Conservation (phyloP, 768 basidiomycete species). For the Auriscalpium microsporum region DNA sequence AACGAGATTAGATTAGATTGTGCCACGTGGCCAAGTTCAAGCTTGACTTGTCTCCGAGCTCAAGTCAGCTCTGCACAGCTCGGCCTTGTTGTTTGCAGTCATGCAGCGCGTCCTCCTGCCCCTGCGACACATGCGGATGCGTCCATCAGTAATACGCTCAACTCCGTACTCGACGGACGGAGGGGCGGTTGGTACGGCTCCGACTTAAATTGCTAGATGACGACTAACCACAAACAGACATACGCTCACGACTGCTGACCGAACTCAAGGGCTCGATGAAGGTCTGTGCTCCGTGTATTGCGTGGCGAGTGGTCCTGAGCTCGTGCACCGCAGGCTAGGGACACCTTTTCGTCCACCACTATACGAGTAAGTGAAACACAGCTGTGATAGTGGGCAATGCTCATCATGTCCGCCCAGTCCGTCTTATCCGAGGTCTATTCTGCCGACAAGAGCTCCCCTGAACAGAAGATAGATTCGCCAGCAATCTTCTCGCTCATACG, state of each 20-base stretch:
- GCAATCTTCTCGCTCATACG: slow-evolving; percentile 45
- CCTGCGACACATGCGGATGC: too few relatives aligned
- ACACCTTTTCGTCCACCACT: slow-evolving; percentile 47
- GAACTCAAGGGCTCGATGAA: slow-evolving; percentile 65
- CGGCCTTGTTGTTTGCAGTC: too few relatives aligned
- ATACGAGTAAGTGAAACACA: slow-evolving; percentile 30
- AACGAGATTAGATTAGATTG: too few relatives aligned
- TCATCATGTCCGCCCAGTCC: slow-evolving; percentile 33
- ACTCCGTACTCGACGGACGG: too few relatives aligned
- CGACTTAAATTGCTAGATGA: not conserved
- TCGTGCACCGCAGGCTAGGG: slow-evolving; percentile 37
- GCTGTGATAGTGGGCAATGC: not conserved
- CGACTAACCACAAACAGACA: slow-evolving; percentile 27
- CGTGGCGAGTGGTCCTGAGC: too few relatives aligned
- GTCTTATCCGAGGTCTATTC: slow-evolving; percentile 62
- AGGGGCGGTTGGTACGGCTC: not conserved
- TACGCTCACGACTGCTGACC: slow-evolving; percentile 41
- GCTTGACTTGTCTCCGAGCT: too few relatives aligned
- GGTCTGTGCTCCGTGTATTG: slow-evolving; percentile 26
- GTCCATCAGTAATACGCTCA: too few relatives aligned
- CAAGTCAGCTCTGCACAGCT: too few relatives aligned
- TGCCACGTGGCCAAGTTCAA: too few relatives aligned
- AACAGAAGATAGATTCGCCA: slow-evolving; percentile 36
- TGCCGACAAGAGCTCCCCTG: slow-evolving; percentile 47
- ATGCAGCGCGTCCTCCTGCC: too few relatives aligned